A percentile compares a stretch with the other conserved stretches of the same genome.
Conservation (phyloP, 139 green algal species). For the Chlorella vulgaris region DNA sequence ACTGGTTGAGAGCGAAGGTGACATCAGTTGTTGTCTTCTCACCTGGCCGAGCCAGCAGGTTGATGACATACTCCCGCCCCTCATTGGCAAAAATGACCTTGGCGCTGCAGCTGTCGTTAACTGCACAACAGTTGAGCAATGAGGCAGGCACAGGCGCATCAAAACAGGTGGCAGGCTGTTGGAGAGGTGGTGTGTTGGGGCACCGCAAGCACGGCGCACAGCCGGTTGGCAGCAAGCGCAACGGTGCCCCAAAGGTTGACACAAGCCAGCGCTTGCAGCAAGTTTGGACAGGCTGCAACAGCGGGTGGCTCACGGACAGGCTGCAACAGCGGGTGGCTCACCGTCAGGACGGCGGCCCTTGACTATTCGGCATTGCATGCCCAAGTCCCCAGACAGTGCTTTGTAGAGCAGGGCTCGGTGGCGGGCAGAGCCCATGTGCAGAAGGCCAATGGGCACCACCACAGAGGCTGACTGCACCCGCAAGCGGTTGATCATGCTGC, state of each 20-base stretch:
- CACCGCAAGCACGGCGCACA: too few species aligned
- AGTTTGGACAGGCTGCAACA: too few species aligned
- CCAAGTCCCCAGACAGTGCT: conserved; percentile 69
- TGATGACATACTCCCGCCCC: background rate
- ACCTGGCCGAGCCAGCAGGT: background rate
- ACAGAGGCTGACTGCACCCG: background rate
- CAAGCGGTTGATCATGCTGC: conserved; percentile 13
- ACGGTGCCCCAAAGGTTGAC: too few species aligned
- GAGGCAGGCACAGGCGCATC: background rate
- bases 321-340: too few species aligned
- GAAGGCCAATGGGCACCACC: conserved; percentile 65
- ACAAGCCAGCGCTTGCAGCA: too few species aligned
- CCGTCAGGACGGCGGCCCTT: conserved; percentile 43
- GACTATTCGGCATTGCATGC: conserved; percentile 66
- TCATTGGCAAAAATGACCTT: background rate
- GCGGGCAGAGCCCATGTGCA: conserved; percentile 60
- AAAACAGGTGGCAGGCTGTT: background rate
- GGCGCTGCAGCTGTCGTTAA: background rate
- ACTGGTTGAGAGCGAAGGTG: too few species aligned
- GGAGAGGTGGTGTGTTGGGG: too few species aligned
- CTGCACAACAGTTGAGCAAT: background rate
- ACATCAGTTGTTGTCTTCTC: too few species aligned
- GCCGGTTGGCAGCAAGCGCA: too few species aligned
- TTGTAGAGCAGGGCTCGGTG: conserved; percentile 92
- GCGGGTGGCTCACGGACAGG: too few species aligned